Percentiles rank a stretch among this genome's conserved stretches.
phyloP scores from a whole-genome alignment of 805 yeast species.

The Yamadazyma endophytica region DNA sequence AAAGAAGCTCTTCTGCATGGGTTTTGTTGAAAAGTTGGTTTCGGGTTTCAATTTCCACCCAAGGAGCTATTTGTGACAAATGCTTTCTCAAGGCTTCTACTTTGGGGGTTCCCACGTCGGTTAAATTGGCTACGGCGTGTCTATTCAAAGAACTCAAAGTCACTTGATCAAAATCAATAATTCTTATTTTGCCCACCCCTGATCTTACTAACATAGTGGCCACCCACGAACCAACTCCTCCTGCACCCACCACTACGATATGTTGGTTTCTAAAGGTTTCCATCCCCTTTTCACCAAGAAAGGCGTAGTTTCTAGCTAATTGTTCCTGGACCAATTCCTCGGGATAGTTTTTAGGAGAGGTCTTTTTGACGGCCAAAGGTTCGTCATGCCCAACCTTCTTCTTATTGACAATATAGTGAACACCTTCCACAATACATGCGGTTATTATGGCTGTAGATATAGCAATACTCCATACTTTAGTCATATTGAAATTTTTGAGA shows the following conservation, averaged over 20 bases:
- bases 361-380: constrained; percentile 3
- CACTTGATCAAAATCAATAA: constrained; percentile 96
- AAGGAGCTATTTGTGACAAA: constrained; percentile 79
- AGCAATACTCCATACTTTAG: constrained; percentile 14
- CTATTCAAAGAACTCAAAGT: constrained; percentile 87
- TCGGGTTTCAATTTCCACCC: constrained; percentile 77
- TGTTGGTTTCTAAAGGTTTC: constrained; percentile 62
- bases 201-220: constrained; percentile 87
- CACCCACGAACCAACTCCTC: constrained; percentile 99
- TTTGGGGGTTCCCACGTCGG: constrained; percentile 90
- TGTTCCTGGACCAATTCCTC: constrained; percentile 86
- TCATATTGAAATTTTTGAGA: constrained; percentile 10
- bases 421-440: constrained; percentile 31
- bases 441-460: constrained; percentile 19
- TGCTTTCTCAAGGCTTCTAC: constrained; percentile 76
- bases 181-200: constrained; percentile 74
- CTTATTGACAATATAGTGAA: constrained; percentile 20
- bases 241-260: constrained; percentile 85
- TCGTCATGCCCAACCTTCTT: not conserved
- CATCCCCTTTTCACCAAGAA: constrained; percentile 84
- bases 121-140: constrained; percentile 88
- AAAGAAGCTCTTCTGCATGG: constrained; percentile 57
- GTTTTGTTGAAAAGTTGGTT: constrained; percentile 75
- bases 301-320: constrained; percentile 89
- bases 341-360: constrained; percentile 19